These are phyloP conservation scores for Wickerhamomyces sp. DNA, from an alignment of 1,139 yeast species.

Conservation along the genomic window DNA sequence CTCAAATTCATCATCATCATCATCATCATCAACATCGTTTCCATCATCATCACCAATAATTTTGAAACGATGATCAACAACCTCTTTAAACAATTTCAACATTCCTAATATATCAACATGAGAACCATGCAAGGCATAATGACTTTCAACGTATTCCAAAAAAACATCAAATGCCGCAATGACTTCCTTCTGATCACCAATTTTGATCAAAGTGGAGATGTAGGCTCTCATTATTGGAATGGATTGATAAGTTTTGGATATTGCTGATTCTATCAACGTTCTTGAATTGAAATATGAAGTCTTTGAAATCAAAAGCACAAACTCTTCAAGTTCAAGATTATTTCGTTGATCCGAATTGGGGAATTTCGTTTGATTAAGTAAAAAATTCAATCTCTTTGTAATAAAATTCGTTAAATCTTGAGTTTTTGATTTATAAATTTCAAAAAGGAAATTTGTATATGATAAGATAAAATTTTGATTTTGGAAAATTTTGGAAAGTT, in stretches of 20 bases:
- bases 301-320: constrained; percentile 22
- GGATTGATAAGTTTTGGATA: constrained; percentile 46
- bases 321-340: constrained; percentile 28
- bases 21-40: constrained; percentile 26
- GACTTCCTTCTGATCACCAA: constrained; percentile 26
- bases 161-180: constrained; percentile 40
- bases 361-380: constrained; percentile 27
- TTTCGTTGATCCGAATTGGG: constrained; percentile 42
- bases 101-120: constrained; percentile 28
- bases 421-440: constrained; percentile 7
- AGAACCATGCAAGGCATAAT: constrained; percentile 29
- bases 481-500: constrained; percentile 7
- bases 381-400: constrained; percentile 11
- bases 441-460: constrained; percentile 6
- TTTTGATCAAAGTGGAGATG: constrained; percentile 24
- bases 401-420: constrained; percentile 15
- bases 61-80: constrained; percentile 1
- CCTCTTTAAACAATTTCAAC: constrained; percentile 8
- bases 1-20: constrained; percentile 22
- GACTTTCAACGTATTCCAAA: constrained; percentile 32
- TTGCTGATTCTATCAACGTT: constrained; percentile 29
- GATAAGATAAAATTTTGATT: constrained; percentile 11
- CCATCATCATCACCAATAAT: too few species aligned
- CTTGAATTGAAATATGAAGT: constrained; percentile 6
- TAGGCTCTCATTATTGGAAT: constrained; percentile 28